Evolutionary conservation across 441 rosid genomes (phyloP), one percentile per base, ranked within the genome.

Genomic region (Adansonia rubrostipa): DNA sequence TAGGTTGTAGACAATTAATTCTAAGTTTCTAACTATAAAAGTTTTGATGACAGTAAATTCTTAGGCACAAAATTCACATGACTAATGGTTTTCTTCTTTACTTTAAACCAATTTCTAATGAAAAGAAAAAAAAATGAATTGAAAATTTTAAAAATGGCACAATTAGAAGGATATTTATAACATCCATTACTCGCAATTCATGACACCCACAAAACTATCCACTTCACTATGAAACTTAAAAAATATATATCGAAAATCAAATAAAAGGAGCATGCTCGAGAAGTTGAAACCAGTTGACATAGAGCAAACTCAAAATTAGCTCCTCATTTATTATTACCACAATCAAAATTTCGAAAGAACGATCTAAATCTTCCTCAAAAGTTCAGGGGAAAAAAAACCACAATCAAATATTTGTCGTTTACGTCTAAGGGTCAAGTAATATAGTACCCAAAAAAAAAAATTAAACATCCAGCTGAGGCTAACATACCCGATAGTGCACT

Each of bases 401-500:
- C 48, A 71, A 48, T 71, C 28, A 33, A 53, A 53, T 8, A 71
- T 53, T 69, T 14, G 10, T 33, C 48, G 10, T 19, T 33, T 33
- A 42, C 61, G 15, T 24, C 19, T 44, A 50, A 64, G 70, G 9
- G 10, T 28, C n/a, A 79, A 63, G 20, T 24, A 6, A 47, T 57
- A 4, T 10, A 8, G 19, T 19, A 36, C 15, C 33, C 15, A 28
- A 28, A 28, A 28, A 28, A 28, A 70, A 50, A 71, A 33, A 10
- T 9, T 66, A 62, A 76, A 42, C 10, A 74, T 10, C 11, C 53
- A 66, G 51, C 24, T 4, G 63, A 63, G 65, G 56, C 51, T 28
- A 7, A 82, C 93, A 80, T 81, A 95, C 99, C 86, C 94, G 87
- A 78, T 93, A 95, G 64, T 95, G 98, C 19, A 95, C 97, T 85